These are phyloP conservation scores for Didymella pinodella DNA, from an alignment of 2,329 filamentous ascomycete species.

Conservation along the genomic window DNA sequence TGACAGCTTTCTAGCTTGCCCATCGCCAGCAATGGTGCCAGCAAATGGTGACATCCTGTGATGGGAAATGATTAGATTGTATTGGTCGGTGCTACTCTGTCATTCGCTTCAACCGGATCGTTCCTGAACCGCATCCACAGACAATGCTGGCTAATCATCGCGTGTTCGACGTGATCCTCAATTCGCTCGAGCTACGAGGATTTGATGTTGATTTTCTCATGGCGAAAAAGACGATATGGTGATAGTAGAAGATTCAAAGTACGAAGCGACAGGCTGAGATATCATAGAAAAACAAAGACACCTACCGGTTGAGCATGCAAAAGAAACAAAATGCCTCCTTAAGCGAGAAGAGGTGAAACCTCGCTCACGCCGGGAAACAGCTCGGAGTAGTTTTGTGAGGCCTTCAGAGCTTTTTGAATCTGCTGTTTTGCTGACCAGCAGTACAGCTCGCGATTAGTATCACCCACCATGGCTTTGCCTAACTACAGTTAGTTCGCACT, in stretches of 20 bases:
- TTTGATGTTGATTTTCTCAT: too few relatives aligned
- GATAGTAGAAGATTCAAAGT: neutral
- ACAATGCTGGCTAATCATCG: too few relatives aligned
- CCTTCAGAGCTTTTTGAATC: neutral
- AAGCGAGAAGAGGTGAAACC: neutral
- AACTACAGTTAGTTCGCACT: neutral
- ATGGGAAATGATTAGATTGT: too few relatives aligned
- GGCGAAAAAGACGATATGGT: too few relatives aligned
- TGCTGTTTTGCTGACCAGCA: conserved; percentile 3
- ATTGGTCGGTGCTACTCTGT: too few relatives aligned
- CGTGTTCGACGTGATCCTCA: too few relatives aligned
- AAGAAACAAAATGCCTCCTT: neutral
- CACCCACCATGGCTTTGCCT: neutral
- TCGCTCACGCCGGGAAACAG: neutral
- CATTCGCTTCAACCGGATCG: too few relatives aligned
- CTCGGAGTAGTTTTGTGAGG: neutral
- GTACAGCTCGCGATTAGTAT: neutral
- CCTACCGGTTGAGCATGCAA: neutral
- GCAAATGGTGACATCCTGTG: too few relatives aligned
- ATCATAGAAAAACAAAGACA: neutral
- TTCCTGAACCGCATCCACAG: too few relatives aligned
- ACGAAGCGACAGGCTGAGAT: neutral
- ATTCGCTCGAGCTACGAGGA: too few relatives aligned
- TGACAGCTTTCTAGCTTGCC: too few relatives aligned
- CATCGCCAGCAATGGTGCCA: too few relatives aligned